Percentiles rank a stretch among this genome's conserved stretches.
Evolutionary conservation across 2,329 filamentous ascomycete species (phyloP).

Genomic region (Rugonectria rugulosa): DNA sequence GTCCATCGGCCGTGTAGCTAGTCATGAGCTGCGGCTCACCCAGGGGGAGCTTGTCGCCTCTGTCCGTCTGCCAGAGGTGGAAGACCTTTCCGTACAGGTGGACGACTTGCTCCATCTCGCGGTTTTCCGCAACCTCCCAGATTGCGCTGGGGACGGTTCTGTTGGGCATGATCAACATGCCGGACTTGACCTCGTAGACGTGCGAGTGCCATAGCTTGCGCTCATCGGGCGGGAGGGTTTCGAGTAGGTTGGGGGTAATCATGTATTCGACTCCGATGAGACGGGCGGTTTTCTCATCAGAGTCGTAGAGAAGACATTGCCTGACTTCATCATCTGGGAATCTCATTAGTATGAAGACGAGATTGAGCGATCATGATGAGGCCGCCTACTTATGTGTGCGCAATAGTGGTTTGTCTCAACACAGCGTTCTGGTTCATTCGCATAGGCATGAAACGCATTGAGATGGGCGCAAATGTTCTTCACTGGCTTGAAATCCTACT

Average conservation of each 20-base stretch:
- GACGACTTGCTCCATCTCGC: constrained; percentile 80
- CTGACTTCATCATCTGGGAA: constrained; percentile 67
- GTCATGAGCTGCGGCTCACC: constrained; percentile 64
- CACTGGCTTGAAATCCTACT: constrained; percentile 71
- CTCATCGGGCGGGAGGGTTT: constrained; percentile 70
- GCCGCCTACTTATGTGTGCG: constrained; percentile 66
- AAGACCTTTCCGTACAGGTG: constrained; percentile 83
- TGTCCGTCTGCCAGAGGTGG: constrained; percentile 87
- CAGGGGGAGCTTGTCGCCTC: constrained; percentile 66
- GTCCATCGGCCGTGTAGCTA: constrained; percentile 57
- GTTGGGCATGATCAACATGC: constrained; percentile 81
- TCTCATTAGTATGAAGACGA: constrained; percentile 29
- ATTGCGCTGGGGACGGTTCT: constrained; percentile 63
- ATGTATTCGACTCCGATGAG: constrained; percentile 91
- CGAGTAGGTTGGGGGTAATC: constrained; percentile 75
- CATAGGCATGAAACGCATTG: constrained; percentile 87
- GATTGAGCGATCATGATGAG: constrained; percentile 50
- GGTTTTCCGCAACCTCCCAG: constrained; percentile 80
- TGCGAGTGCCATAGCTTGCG: constrained; percentile 82
- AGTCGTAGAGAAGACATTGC: constrained; percentile 87
- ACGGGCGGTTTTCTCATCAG: constrained; percentile 68
- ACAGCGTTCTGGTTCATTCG: constrained; percentile 70
- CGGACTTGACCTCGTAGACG: constrained; percentile 77
- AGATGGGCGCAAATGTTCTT: constrained; percentile 82
- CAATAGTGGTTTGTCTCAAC: constrained; percentile 90